Evolutionary conservation across 805 yeast species (phyloP).

Genomic region (Kazachstania kunashirensis): DNA sequence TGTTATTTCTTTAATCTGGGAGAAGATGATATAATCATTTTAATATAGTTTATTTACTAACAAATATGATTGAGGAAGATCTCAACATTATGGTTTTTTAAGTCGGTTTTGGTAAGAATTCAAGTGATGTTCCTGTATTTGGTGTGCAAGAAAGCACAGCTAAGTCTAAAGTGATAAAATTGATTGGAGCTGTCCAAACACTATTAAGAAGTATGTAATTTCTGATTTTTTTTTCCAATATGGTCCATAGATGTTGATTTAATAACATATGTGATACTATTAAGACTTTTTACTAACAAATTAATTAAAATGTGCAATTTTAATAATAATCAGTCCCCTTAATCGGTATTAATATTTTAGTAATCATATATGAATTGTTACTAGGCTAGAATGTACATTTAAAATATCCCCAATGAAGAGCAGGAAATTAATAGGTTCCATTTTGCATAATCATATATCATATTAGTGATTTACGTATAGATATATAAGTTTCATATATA

Average conservation of each 20-base stretch:
- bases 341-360: constrained; percentile 54
- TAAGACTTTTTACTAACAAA: constrained; percentile 5
- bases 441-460: too few relatives aligned
- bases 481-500: too few relatives aligned
- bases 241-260: neutral
- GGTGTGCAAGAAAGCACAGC: constrained; percentile 41
- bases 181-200: constrained; percentile 68
- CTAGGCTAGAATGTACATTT: constrained; percentile 39
- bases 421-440: neutral
- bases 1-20: constrained; percentile 8
- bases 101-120: constrained; percentile 39
- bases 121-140: constrained; percentile 34
- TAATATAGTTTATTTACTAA: constrained; percentile 1
- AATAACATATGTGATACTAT: too few relatives aligned
- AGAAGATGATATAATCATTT: too few relatives aligned
- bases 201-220: constrained; percentile 48
- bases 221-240: constrained; percentile 4
- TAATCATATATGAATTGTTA: constrained; percentile 60
- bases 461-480: too few relatives aligned
- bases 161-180: constrained; percentile 49
- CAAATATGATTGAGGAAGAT: neutral
- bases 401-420: neutral
- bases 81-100: constrained; percentile 1
- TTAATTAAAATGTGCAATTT: neutral
- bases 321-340: constrained; percentile 41